phyloP scores from a whole-genome alignment of 1,139 yeast species.

The Pneumocystis jirovecii region DNA sequence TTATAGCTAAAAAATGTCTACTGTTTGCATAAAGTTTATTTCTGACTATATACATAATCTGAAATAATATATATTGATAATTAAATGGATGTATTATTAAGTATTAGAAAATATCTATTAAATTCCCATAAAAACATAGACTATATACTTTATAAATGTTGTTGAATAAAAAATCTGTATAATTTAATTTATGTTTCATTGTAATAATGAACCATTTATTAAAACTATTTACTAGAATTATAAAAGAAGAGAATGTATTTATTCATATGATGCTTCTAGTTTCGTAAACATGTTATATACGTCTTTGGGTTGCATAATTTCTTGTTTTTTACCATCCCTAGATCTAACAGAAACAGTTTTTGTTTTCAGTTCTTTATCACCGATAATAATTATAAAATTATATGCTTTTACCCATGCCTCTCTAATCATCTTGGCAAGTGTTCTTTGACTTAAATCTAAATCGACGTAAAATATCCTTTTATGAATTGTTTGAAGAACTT shows the following conservation, averaged over 20 bases:
- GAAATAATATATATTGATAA: too few relatives aligned
- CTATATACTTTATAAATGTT: too few relatives aligned
- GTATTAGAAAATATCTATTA: too few relatives aligned
- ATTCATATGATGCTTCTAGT: not conserved
- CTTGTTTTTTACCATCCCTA: conserved; percentile 42
- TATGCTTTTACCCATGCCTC: conserved; percentile 84
- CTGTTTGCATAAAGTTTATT: too few relatives aligned
- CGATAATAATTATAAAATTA: conserved; percentile 89
- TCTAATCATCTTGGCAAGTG: conserved; percentile 92
- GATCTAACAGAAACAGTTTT: conserved; percentile 79
- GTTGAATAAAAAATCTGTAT: too few relatives aligned
- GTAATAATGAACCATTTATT: too few relatives aligned
- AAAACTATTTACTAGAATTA: not conserved
- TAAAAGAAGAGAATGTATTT: not conserved
- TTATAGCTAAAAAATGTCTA: too few relatives aligned
- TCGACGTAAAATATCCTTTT: conserved; percentile 63
- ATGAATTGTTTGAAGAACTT: conserved; percentile 2
- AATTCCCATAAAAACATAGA: too few relatives aligned
- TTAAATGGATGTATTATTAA: too few relatives aligned
- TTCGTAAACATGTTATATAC: not conserved
- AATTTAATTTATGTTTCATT: too few relatives aligned
- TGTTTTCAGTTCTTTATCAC: conserved; percentile 74
- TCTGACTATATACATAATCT: too few relatives aligned
- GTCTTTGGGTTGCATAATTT: not conserved
- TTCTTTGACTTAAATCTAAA: conserved; percentile 83